Conservation (phyloP, 1,139 yeast genomes). For the Candida anutae region DNA sequence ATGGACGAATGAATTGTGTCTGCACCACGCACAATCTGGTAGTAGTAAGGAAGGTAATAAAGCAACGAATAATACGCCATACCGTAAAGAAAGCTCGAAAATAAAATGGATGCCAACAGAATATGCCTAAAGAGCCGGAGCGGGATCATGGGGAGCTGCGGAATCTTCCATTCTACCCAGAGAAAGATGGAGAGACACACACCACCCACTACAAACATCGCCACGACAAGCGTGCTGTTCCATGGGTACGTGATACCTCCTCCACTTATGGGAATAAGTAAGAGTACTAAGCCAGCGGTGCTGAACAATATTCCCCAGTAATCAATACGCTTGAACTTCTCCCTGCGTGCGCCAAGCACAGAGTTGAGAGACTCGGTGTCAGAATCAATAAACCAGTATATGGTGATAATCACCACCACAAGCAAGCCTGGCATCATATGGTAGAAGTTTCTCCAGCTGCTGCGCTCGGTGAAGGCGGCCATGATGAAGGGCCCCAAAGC, state of each 20-base stretch:
- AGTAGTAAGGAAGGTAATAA: constrained; percentile 13
- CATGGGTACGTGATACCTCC: constrained; percentile 16
- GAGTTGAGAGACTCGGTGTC: constrained; percentile 8
- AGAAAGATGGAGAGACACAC: constrained; percentile 10
- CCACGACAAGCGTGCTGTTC: constrained; percentile 13
- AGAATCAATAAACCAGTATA: constrained; percentile 8
- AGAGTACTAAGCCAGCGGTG: constrained; percentile 11
- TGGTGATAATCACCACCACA: constrained; percentile 8
- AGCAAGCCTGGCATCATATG: constrained; percentile 14
- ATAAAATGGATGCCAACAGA: constrained; percentile 9
- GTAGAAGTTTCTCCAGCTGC: constrained; percentile 14
- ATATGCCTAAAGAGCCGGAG: constrained; percentile 9
- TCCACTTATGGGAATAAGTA: constrained; percentile 14
- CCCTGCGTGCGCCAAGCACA: constrained; percentile 8
- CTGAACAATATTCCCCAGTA: constrained; percentile 14
- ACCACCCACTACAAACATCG: constrained; percentile 14
- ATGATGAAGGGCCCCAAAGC: constrained; percentile 15
- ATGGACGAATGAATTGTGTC: constrained; percentile 10
- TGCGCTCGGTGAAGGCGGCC: constrained; percentile 12
- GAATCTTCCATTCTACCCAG: constrained; percentile 13
- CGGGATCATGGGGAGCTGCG: constrained; percentile 17
- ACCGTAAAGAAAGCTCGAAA: constrained; percentile 13
- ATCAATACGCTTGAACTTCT: constrained; percentile 13
- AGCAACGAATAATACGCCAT: constrained; percentile 12
- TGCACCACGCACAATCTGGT: constrained; percentile 11